phyloP scores from a whole-genome alignment of 2,329 filamentous ascomycete species.

The Chaetomium olivaceum region DNA sequence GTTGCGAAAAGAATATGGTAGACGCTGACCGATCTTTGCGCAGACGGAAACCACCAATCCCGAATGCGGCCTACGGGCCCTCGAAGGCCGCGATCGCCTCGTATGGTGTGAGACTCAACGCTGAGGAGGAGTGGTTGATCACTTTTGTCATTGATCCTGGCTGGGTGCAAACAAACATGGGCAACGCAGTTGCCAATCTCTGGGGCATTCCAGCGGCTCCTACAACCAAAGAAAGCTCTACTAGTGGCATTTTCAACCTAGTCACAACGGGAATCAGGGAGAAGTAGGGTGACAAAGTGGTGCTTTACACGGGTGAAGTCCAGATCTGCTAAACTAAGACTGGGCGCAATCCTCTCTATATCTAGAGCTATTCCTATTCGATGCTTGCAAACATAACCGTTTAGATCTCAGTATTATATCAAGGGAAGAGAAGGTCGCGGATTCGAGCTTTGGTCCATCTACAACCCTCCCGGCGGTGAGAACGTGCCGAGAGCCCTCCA shows the following conservation, averaged over 20 bases:
- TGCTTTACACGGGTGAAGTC: conserved; percentile 14
- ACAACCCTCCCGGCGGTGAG: too few species aligned
- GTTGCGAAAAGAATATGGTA: not conserved
- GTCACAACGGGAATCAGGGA: conserved; percentile 42
- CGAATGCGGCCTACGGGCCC: not conserved
- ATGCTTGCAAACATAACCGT: too few species aligned
- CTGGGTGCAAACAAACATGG: conserved; percentile 27
- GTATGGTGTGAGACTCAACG: not conserved
- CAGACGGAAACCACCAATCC: not conserved
- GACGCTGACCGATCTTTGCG: not conserved
- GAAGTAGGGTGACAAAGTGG: conserved; percentile 23
- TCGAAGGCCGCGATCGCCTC: not conserved
- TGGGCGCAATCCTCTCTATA: too few species aligned
- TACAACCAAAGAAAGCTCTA: conserved; percentile 9
- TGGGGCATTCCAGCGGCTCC: conserved; percentile 17
- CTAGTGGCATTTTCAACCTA: conserved; percentile 37
- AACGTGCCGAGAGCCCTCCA: too few species aligned
- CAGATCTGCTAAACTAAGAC: not conserved
- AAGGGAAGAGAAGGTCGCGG: too few species aligned
- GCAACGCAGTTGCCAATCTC: conserved; percentile 5
- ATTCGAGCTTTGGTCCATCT: too few species aligned
- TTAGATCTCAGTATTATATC: too few species aligned
- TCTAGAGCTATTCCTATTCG: too few species aligned
- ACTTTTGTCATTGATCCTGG: conserved; percentile 3
- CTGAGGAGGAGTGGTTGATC: not conserved